These are phyloP conservation scores for Termitomyces sp. DNA, from an alignment of 768 basidiomycete species.

Conservation along the genomic window DNA sequence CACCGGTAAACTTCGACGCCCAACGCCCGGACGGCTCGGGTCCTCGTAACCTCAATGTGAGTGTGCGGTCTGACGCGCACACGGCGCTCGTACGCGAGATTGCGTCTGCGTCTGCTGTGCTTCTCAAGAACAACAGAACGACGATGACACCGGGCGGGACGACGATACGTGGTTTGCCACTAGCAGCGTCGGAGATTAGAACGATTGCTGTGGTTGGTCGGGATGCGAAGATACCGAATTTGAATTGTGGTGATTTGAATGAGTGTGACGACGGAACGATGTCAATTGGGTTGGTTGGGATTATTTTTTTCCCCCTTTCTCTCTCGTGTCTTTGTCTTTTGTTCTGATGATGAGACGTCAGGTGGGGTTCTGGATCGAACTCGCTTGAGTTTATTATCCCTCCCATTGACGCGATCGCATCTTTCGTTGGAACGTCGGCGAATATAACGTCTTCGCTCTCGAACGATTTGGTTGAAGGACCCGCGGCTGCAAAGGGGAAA, in stretches of 20 bases:
- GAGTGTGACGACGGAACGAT: slow-evolving; percentile 55
- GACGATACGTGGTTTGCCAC: slow-evolving; percentile 36
- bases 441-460: slow-evolving; percentile 36
- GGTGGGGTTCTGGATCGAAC: slow-evolving; percentile 49
- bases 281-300: slow-evolving; percentile 46
- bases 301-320: too few species aligned
- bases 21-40: slow-evolving; percentile 42
- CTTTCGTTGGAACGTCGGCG: slow-evolving; percentile 31
- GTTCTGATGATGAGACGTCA: slow-evolving; percentile 10
- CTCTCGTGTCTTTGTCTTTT: slow-evolving; percentile 12
- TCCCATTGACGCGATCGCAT: slow-evolving; percentile 38
- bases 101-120: slow-evolving; percentile 57
- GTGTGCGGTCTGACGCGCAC: slow-evolving; percentile 37
- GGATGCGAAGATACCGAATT: slow-evolving; percentile 48
- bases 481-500: slow-evolving; percentile 35
- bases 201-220: slow-evolving; percentile 56
- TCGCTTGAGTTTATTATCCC: slow-evolving; percentile 38
- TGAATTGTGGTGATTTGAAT: slow-evolving; percentile 40
- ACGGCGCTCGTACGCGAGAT: slow-evolving; percentile 55
- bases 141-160: slow-evolving; percentile 25
- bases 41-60: slow-evolving; percentile 33
- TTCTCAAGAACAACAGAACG: slow-evolving; percentile 58
- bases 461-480: slow-evolving; percentile 34
- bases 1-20: slow-evolving; percentile 39
- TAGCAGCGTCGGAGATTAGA: slow-evolving; percentile 40